Evolutionary conservation across 441 rosid genomes (phyloP).

Genomic region (Erodium texanum): DNA sequence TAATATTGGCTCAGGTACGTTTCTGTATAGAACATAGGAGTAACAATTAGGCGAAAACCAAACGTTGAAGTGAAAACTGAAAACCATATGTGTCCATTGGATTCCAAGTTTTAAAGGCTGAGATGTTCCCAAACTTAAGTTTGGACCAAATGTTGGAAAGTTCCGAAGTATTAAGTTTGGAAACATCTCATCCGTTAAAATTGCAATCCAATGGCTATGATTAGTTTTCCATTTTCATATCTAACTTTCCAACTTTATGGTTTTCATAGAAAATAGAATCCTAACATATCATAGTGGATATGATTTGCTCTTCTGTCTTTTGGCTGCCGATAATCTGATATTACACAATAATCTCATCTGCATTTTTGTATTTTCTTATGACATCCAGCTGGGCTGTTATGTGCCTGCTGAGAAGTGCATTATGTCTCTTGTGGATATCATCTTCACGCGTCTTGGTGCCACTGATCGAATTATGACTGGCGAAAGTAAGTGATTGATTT

Average conservation of each 20-base stretch:
- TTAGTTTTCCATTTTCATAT: no score
- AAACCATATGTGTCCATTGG: no score
- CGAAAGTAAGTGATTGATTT: constrained; percentile 55
- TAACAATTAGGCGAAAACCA: no score
- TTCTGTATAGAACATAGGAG: constrained; percentile 10
- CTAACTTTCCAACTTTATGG: no score
- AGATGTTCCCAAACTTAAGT: no score
- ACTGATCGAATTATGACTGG: constrained; percentile 94
- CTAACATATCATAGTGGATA: background rate
- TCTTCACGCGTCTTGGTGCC: constrained; percentile 94
- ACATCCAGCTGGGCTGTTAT: constrained; percentile 79
- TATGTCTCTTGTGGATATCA: constrained; percentile 69
- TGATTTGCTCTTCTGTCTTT: constrained; percentile 3
- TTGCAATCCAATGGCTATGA: no score
- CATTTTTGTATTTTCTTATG: constrained; percentile 7
- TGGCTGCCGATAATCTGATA: background rate
- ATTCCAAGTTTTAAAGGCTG: no score
- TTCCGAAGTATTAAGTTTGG: no score
- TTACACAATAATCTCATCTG: background rate
- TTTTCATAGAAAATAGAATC: no score
- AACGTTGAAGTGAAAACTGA: no score
- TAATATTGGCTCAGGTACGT: constrained; percentile 81
- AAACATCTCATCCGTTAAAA: no score
- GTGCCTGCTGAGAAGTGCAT: constrained; percentile 66
- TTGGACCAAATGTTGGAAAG: no score